Evolutionary conservation across 1,139 yeast species (phyloP).

Genomic region (Taphrina populina): DNA sequence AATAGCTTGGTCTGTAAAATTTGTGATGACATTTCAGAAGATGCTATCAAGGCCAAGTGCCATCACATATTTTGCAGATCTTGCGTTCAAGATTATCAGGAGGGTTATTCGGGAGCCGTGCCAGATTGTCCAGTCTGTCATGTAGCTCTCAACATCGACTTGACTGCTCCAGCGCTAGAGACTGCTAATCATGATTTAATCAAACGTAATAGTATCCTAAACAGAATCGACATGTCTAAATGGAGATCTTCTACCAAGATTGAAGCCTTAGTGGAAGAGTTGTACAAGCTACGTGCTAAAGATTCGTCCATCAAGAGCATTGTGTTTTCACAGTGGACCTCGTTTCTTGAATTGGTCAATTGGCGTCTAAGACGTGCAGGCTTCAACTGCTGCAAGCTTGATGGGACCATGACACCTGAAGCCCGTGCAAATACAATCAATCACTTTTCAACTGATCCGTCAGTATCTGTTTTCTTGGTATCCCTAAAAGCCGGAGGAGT

Average conservation of each 20-base stretch:
- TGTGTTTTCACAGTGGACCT: constrained; percentile 94
- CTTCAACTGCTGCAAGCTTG: constrained; percentile 85
- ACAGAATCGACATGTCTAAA: constrained; percentile 77
- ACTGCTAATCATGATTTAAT: constrained; percentile 61
- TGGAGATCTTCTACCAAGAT: constrained; percentile 95
- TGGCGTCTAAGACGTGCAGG: constrained; percentile 95
- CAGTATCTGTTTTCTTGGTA: constrained; percentile 88
- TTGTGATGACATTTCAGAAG: constrained; percentile 98
- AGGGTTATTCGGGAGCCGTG: constrained; percentile 58
- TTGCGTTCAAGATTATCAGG: constrained; percentile 83
- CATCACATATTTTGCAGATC: constrained; percentile 90
- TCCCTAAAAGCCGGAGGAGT: constrained; percentile 98
- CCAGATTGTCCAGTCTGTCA: constrained; percentile 95
- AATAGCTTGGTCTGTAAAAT: constrained; percentile 82
- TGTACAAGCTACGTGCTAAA: constrained; percentile 81
- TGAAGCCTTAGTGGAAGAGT: constrained; percentile 91
- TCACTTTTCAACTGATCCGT: constrained; percentile 86
- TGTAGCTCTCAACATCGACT: constrained; percentile 82
- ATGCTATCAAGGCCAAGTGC: constrained; percentile 89
- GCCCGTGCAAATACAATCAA: constrained; percentile 89
- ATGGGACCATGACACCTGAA: constrained; percentile 94
- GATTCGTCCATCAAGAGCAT: constrained; percentile 87
- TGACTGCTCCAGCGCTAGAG: constrained; percentile 82
- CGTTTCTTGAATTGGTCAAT: constrained; percentile 91
- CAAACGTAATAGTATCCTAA: constrained; percentile 80